Conservation (phyloP, 73 alveolate genomes). For the Tetrahymena thermophila region DNA sequence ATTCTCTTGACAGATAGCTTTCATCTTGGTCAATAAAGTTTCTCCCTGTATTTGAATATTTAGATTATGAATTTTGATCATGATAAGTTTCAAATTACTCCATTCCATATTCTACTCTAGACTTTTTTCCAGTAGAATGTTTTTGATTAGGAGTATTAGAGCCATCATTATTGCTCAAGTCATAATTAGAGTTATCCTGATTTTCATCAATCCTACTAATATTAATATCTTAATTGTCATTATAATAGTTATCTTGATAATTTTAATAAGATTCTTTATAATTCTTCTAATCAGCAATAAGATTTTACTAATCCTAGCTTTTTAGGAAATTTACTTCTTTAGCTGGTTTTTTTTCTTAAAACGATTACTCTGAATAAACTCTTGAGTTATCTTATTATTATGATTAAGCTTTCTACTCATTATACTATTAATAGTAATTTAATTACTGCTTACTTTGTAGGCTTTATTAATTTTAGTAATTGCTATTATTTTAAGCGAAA, state of each 20-base stretch:
- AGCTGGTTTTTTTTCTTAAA: neutral
- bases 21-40: neutral
- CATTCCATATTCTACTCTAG: neutral
- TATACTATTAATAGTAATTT: neutral
- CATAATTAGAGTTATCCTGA: neutral
- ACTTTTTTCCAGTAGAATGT: neutral
- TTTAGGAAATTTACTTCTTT: neutral
- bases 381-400: neutral
- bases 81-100: neutral
- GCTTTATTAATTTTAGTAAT: neutral
- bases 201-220: neutral
- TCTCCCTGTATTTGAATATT: neutral
- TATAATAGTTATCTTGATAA: neutral
- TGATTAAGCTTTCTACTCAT: neutral
- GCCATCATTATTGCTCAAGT: neutral
- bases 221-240: neutral
- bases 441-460: neutral
- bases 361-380: neutral
- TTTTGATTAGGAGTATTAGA: neutral
- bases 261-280: neutral
- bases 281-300: neutral
- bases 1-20: neutral
- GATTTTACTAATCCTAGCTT: neutral
- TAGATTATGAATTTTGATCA: neutral
- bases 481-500: neutral